Conservation (phyloP, 768 basidiomycete genomes). For the Gymnopilus junonius region DNA sequence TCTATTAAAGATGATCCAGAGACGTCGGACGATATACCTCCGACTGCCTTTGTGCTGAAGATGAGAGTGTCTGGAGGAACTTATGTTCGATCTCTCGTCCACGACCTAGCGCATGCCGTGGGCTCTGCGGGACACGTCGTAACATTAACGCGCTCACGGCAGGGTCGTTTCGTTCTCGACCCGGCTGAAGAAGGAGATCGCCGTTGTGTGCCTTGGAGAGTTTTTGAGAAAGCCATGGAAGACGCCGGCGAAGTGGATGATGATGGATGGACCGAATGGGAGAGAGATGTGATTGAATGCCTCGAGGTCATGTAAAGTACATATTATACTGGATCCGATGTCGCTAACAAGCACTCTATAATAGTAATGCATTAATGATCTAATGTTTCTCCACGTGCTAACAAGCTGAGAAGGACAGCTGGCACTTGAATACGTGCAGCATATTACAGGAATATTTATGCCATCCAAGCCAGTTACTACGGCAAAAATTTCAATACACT, state of each 20-base stretch:
- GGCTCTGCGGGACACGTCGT: constrained; percentile 94
- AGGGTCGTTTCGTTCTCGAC: constrained; percentile 76
- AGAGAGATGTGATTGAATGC: constrained; percentile 72
- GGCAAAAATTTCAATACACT: constrained; percentile 2
- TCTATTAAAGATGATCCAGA: constrained; percentile 47
- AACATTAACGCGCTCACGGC: constrained; percentile 84
- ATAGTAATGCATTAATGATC: neutral
- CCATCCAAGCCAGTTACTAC: neutral
- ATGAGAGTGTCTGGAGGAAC: constrained; percentile 98
- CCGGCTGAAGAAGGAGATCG: constrained; percentile 53
- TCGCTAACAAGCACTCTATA: neutral
- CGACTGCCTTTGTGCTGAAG: constrained; percentile 82
- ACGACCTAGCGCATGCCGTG: constrained; percentile 85
- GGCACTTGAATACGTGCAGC: neutral
- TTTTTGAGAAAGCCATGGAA: constrained; percentile 64
- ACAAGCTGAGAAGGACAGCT: neutral
- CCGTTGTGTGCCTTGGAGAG: constrained; percentile 74
- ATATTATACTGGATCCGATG: neutral
- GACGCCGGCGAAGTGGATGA: constrained; percentile 59
- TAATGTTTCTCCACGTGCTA: neutral
- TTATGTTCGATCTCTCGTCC: constrained; percentile 94
- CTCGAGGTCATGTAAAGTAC: constrained; percentile 57
- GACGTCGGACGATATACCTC: constrained; percentile 39
- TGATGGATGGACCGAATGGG: constrained; percentile 82
- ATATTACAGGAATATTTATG: neutral